These are phyloP conservation scores for Filobasidium floriforme DNA, from an alignment of 768 basidiomycete species.

Conservation along the genomic window DNA sequence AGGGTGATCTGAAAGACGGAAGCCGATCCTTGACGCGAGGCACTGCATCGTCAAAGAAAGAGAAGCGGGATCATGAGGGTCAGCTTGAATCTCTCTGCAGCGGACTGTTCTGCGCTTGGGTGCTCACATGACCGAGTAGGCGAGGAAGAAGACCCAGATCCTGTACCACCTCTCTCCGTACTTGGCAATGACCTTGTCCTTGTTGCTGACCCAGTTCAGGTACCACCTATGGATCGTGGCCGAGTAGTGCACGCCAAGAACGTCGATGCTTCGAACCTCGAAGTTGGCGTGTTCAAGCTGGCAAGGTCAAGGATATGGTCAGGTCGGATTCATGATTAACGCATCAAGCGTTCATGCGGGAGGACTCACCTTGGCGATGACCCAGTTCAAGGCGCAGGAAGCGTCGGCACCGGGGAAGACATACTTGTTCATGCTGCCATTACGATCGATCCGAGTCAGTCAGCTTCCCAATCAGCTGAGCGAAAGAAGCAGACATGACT, in stretches of 20 bases:
- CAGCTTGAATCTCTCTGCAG: background rate
- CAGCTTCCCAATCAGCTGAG: background rate
- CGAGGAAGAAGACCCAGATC: slow-evolving; percentile 95
- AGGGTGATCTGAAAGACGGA: slow-evolving; percentile 95
- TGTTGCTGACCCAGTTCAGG: slow-evolving; percentile 92
- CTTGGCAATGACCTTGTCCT: slow-evolving; percentile 74
- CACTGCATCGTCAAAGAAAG: background rate
- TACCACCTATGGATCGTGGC: slow-evolving; percentile 79
- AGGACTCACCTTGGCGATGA: slow-evolving; percentile 60
- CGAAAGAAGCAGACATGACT: slow-evolving; percentile 22
- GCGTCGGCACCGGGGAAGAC: slow-evolving; percentile 98
- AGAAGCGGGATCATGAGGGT: background rate
- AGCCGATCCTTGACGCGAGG: slow-evolving; percentile 67
- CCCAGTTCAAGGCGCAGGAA: slow-evolving; percentile 90
- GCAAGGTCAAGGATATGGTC: slow-evolving; percentile 6
- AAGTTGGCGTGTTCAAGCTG: slow-evolving; percentile 76
- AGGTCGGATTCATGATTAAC: background rate
- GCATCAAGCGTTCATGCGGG: background rate
- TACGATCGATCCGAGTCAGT: background rate
- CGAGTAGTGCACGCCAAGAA: slow-evolving; percentile 94
- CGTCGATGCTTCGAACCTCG: slow-evolving; percentile 92
- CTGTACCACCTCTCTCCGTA: slow-evolving; percentile 93
- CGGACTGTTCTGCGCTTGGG: background rate
- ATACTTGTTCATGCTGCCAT: slow-evolving; percentile 53
- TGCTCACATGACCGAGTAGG: slow-evolving; percentile 67